phyloP scores from a whole-genome alignment of 257 asterid species.

The Fraxinus quadrangulata region DNA sequence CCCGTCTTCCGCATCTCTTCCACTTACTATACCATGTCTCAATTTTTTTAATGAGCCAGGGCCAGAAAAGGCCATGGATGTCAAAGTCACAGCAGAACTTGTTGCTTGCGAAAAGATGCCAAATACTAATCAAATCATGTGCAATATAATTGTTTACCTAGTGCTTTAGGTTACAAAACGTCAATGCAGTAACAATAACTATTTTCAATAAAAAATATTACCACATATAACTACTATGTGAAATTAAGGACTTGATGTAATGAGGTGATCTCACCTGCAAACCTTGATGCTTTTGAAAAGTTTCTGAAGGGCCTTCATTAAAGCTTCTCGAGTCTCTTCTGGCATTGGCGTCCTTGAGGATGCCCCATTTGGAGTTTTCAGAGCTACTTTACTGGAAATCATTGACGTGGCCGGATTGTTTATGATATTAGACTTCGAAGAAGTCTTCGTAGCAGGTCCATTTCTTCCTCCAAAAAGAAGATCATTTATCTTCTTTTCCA shows the following conservation, averaged over 20 bases:
- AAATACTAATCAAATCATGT: not conserved
- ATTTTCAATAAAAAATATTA: not conserved
- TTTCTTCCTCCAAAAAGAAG: constrained; percentile 26
- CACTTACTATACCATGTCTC: not conserved
- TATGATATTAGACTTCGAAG: constrained; percentile 34
- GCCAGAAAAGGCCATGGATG: not conserved
- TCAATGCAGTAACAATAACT: not conserved
- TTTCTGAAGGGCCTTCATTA: constrained; percentile 58
- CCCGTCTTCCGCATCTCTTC: not conserved
- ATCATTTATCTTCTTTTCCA: constrained; percentile 41
- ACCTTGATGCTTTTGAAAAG: constrained; percentile 62
- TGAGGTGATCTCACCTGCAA: constrained; percentile 68
- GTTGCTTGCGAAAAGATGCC: not conserved
- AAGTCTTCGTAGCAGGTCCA: constrained; percentile 36
- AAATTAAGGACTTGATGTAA: constrained; percentile 7
- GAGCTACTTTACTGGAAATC: constrained; percentile 35
- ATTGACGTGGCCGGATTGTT: constrained; percentile 32
- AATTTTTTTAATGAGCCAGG: not conserved
- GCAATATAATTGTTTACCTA: not conserved
- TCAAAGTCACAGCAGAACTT: not conserved
- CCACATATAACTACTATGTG: not conserved
- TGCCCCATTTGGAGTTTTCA: constrained; percentile 39
- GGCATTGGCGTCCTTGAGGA: constrained; percentile 48
- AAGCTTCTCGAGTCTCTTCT: constrained; percentile 63
- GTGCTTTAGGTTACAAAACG: not conserved